Base-by-base conservation (phyloP, 441 rosid genomes). In the Kokia cookei region DNA sequence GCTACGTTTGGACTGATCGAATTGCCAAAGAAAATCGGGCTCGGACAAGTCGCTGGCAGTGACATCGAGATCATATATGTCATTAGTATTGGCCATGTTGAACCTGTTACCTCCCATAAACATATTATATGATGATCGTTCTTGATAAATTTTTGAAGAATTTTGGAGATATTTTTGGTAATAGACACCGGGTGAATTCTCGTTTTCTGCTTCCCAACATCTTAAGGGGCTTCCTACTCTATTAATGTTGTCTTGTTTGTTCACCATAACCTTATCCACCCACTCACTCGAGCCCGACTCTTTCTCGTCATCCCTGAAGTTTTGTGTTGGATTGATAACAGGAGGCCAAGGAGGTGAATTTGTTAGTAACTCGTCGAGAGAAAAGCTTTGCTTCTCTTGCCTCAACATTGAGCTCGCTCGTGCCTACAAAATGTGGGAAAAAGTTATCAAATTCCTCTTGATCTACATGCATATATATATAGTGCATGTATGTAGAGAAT, bases 311-410 rank as follows among this genome's bases (percentile, higher is more conserved):
- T 93, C 97, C 61, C 84, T 69, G 17, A 80, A 82, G 43, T 79
- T 90, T 83, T 86, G 90, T 81, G 77, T 82, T 64, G 93, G 91
- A 81, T 85, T 93, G 62, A 83, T 79, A 62, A 84, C 88, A 3
- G 98, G 97, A 60, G 97, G 98, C 98, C 98, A 96, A 15, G 98
- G 93, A 75, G 98, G 97, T 62, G 99, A 96, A 83, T 90, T 93
- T 61, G 89, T 94, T 73, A 86, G 81, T 43, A 89, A 82, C 79
- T 93, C 98, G 72, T 90, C 97, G 73, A 91, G 91, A 79, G 92
- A 94, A 69, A 91, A 86, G 87, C 89, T 88, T 60, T 82, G 96
- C 47, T 87, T 85, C 79, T 90, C 88, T 60, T 82, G 96, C 55
- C 87, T 85, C 79, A 73, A n/a, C 35, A 77, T 74, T 63, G 87